Percentiles rank a stretch among this genome's conserved stretches.
Conservation (phyloP, 352 stramenopile genomes). For the Lagenidium sp. region DNA sequence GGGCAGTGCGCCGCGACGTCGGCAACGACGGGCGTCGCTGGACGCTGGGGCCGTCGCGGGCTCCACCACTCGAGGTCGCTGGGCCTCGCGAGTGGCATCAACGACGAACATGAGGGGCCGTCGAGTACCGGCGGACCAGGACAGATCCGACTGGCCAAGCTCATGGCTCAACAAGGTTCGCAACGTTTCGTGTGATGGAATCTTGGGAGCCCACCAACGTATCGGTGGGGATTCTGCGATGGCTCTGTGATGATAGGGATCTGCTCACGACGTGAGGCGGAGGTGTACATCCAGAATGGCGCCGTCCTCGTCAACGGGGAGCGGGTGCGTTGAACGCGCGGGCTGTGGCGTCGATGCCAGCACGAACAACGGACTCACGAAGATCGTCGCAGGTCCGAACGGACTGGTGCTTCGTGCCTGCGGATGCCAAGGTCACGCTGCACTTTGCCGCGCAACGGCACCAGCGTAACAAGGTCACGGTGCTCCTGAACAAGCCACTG, state of each 20-base stretch:
- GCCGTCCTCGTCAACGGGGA: slow-evolving; percentile 70
- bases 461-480: slow-evolving; percentile 66
- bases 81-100: too few relatives aligned
- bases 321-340: slow-evolving; percentile 22
- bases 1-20: too few relatives aligned
- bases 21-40: too few relatives aligned
- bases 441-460: slow-evolving; percentile 58
- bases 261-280: slow-evolving; percentile 73
- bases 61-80: too few relatives aligned
- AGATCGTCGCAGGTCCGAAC: slow-evolving; percentile 22
- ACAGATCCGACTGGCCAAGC: slow-evolving; percentile 62
- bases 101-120: too few relatives aligned
- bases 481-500: slow-evolving; percentile 80
- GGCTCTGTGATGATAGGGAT: slow-evolving; percentile 17
- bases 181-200: not conserved
- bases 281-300: slow-evolving; percentile 72
- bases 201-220: too few relatives aligned
- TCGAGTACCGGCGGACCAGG: slow-evolving; percentile 4
- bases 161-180: slow-evolving; percentile 56
- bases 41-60: too few relatives aligned
- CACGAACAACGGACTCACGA: too few relatives aligned
- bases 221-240: not conserved
- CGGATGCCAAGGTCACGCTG: slow-evolving; percentile 46
- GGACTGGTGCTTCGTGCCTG: slow-evolving; percentile 62
- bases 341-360: too few relatives aligned